phyloP scores from a whole-genome alignment of 2,329 filamentous ascomycete species.

The Cordyceps javanica region DNA sequence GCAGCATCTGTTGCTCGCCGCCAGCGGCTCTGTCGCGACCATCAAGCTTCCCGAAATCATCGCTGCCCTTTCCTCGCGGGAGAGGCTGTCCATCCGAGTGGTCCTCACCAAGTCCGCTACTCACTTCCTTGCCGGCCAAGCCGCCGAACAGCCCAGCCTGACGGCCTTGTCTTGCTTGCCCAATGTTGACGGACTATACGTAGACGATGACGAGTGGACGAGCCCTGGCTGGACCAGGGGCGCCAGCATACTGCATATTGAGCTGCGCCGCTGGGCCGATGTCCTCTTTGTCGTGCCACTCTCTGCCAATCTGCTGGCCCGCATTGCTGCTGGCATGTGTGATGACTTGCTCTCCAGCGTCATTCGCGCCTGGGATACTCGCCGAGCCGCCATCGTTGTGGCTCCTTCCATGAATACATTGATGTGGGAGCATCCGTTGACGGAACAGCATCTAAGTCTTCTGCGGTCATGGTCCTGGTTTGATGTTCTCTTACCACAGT shows the following conservation, averaged over 20 bases:
- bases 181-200: constrained; percentile 75
- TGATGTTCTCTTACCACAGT: constrained; percentile 64
- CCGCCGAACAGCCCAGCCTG: constrained; percentile 67
- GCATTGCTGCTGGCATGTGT: constrained; percentile 70
- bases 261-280: constrained; percentile 73
- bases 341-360: constrained; percentile 71
- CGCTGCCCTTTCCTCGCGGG: constrained; percentile 43
- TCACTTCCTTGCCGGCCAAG: constrained; percentile 72
- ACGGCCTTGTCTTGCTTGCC: constrained; percentile 51
- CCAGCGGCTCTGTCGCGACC: constrained; percentile 63
- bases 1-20: constrained; percentile 36
- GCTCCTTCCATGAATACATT: constrained; percentile 82
- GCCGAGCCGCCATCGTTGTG: constrained; percentile 63
- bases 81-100: constrained; percentile 71
- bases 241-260: constrained; percentile 82
- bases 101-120: constrained; percentile 69
- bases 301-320: constrained; percentile 79
- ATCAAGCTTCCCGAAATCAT: constrained; percentile 74
- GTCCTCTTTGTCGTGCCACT: constrained; percentile 74
- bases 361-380: constrained; percentile 81
- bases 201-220: constrained; percentile 79
- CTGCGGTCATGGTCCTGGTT: constrained; percentile 63
- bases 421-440: constrained; percentile 87
- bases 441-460: constrained; percentile 61
- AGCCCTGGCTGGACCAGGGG: constrained; percentile 68